Evolutionary conservation across 768 basidiomycete species (phyloP).

Genomic region (Suillus discolor): DNA sequence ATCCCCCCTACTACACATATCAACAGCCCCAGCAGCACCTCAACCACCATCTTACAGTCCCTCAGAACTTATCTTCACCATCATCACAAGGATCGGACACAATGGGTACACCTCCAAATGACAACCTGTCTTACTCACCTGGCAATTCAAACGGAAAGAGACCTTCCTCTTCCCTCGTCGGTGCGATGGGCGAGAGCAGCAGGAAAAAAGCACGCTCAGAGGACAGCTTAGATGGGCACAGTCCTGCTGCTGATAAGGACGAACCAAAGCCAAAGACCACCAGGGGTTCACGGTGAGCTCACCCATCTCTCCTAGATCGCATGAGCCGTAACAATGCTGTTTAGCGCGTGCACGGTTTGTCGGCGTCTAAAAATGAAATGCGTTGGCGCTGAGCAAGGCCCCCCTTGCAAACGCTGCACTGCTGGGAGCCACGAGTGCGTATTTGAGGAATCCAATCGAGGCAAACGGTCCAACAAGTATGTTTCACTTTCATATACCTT

Average conservation of each 20-base stretch:
- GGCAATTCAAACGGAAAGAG: conserved; percentile 68
- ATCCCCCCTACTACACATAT: conserved; percentile 62
- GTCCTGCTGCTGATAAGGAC: conserved; percentile 60
- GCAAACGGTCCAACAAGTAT: conserved; percentile 86
- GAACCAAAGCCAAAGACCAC: conserved; percentile 81
- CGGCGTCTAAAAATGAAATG: conserved; percentile 94
- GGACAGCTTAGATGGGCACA: conserved; percentile 48
- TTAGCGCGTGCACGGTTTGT: conserved; percentile 89
- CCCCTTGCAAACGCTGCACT: conserved; percentile 87
- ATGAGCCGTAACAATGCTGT: conserved; percentile 17
- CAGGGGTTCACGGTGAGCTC: conserved; percentile 74
- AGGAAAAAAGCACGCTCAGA: conserved; percentile 68
- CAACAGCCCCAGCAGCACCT: conserved; percentile 53
- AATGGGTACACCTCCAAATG: conserved; percentile 72
- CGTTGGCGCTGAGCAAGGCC: conserved; percentile 86
- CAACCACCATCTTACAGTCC: conserved; percentile 56
- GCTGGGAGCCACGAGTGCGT: conserved; percentile 86
- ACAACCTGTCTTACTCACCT: conserved; percentile 53
- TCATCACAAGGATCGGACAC: conserved; percentile 81
- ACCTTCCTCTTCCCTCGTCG: conserved; percentile 52
- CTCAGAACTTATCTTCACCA: conserved; percentile 70
- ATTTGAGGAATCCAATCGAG: conserved; percentile 96
- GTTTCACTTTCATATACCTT: conserved; percentile 23
- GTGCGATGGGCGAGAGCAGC: conserved; percentile 37
- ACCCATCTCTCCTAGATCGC: background rate